Percentiles rank a stretch among this genome's conserved stretches.
Evolutionary conservation across 371 early-diverging fungal genomes (phyloP).

Genomic region (Mucor piriformis): DNA sequence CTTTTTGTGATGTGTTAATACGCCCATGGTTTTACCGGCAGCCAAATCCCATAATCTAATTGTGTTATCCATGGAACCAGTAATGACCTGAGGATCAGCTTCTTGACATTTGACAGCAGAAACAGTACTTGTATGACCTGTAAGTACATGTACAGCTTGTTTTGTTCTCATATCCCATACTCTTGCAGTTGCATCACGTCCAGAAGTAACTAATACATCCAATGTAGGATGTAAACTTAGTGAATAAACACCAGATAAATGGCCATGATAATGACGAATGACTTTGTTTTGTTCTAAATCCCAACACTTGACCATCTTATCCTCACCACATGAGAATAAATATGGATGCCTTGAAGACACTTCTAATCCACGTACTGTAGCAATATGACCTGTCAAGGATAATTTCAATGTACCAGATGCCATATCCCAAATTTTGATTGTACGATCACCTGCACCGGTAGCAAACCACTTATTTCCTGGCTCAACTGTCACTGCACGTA

Average conservation of each 20-base stretch:
- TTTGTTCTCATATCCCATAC: constrained; percentile 99
- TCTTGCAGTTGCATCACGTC: constrained; percentile 93
- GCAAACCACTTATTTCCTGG: constrained; percentile 97
- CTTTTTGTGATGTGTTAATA: constrained; percentile 97
- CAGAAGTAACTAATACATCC: constrained; percentile 92
- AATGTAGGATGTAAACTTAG: constrained; percentile 91
- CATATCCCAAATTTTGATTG: constrained; percentile 98
- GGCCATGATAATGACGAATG: constrained; percentile 97
- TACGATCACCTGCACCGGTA: constrained; percentile 94
- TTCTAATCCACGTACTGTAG: constrained; percentile 91
- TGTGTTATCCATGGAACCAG: constrained; percentile 92
- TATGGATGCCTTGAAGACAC: constrained; percentile 95
- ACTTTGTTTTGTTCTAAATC: constrained; percentile 98
- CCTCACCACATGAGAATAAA: constrained; percentile 94
- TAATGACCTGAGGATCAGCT: constrained; percentile 95
- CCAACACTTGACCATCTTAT: constrained; percentile 98
- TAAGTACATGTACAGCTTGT: constrained; percentile 85
- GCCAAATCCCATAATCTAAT: constrained; percentile 95
- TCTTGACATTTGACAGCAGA: constrained; percentile 89
- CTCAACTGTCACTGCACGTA: constrained; percentile 91
- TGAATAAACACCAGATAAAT: constrained; percentile 91
- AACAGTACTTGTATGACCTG: constrained; percentile 89
- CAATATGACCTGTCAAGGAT: constrained; percentile 96
- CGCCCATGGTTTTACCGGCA: constrained; percentile 92
- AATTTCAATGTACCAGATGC: constrained; percentile 95